Percentiles rank a stretch among this genome's conserved stretches.
These are phyloP conservation scores for Ceratocystis alfenasii DNA, from an alignment of 2,329 filamentous ascomycete species.

Conservation along the genomic window DNA sequence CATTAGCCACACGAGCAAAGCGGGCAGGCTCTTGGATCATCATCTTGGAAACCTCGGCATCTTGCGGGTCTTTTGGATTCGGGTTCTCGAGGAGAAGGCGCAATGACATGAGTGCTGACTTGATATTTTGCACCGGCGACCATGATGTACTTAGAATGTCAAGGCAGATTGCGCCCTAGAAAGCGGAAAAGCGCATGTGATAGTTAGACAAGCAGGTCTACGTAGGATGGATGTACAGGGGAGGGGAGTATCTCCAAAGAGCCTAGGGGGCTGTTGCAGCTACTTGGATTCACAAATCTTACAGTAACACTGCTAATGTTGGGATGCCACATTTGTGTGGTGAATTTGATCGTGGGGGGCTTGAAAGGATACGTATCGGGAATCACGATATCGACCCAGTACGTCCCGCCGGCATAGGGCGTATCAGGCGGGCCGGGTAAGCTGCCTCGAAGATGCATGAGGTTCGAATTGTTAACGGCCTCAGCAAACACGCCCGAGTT, in stretches of 20 bases:
- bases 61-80: slow-evolving; percentile 92
- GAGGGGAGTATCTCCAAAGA: background rate
- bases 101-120: slow-evolving; percentile 83
- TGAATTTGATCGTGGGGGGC: slow-evolving; percentile 79
- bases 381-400: slow-evolving; percentile 72
- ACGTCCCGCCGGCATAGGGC: slow-evolving; percentile 80
- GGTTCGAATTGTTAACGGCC: slow-evolving; percentile 51
- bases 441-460: slow-evolving; percentile 71
- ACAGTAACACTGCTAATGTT: slow-evolving; percentile 93
- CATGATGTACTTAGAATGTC: slow-evolving; percentile 82
- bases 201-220: background rate
- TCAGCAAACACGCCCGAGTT: slow-evolving; percentile 65
- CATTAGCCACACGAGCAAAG: slow-evolving; percentile 70
- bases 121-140: slow-evolving; percentile 94
- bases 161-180: slow-evolving; percentile 85
- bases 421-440: slow-evolving; percentile 85
- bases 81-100: slow-evolving; percentile 87
- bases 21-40: slow-evolving; percentile 64
- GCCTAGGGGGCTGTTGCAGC: background rate
- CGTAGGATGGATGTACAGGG: background rate
- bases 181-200: background rate
- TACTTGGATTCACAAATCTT: slow-evolving; percentile 30
- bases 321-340: slow-evolving; percentile 92
- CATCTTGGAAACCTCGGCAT: slow-evolving; percentile 89
- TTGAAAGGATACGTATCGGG: slow-evolving; percentile 87